These are phyloP conservation scores for Turnera subulata DNA, from an alignment of 345 rosid genomes.

Conservation along the genomic window DNA sequence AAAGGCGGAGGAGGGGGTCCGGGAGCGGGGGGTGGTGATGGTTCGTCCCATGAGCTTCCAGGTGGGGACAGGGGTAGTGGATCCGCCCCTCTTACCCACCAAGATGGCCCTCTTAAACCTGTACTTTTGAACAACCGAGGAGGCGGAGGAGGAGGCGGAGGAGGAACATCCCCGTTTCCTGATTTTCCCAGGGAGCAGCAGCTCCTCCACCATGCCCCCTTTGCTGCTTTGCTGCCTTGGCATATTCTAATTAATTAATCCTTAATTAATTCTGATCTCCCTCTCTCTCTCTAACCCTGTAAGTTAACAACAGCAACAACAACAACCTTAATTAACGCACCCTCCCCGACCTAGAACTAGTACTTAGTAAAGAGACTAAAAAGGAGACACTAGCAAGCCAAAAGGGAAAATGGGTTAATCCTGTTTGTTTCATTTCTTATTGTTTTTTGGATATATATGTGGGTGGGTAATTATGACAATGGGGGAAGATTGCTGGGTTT, in stretches of 20 bases:
- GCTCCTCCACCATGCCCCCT: slow-evolving; percentile 35
- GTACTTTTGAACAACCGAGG: slow-evolving; percentile 69
- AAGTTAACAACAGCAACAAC: too few species aligned
- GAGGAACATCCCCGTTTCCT: slow-evolving; percentile 90
- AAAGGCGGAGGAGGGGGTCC: slow-evolving; percentile 53
- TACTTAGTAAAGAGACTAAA: too few species aligned
- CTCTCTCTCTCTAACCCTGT: too few species aligned
- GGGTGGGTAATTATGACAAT: too few species aligned
- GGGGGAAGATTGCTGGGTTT: too few species aligned
- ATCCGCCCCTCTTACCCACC: slow-evolving; percentile 80
- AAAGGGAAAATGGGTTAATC: too few species aligned
- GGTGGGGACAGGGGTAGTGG: slow-evolving; percentile 78
- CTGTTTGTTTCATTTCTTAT: too few species aligned
- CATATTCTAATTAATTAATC: slow-evolving; percentile 55
- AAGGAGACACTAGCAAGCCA: too few species aligned
- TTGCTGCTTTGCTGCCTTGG: slow-evolving; percentile 58
- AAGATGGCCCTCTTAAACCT: slow-evolving; percentile 80
- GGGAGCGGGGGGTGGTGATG: slow-evolving; percentile 11
- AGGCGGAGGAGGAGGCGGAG: slow-evolving; percentile 81
- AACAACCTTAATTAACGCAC: too few species aligned
- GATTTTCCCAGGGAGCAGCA: slow-evolving; percentile 74
- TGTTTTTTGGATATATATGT: too few species aligned
- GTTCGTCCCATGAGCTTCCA: slow-evolving; percentile 73
- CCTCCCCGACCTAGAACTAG: too few species aligned
- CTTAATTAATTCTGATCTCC: too few species aligned